Percentiles rank a stretch among this genome's conserved stretches.
Evolutionary conservation across 2,329 filamentous ascomycete species (phyloP).

Genomic region (Fonsecaea nubica): DNA sequence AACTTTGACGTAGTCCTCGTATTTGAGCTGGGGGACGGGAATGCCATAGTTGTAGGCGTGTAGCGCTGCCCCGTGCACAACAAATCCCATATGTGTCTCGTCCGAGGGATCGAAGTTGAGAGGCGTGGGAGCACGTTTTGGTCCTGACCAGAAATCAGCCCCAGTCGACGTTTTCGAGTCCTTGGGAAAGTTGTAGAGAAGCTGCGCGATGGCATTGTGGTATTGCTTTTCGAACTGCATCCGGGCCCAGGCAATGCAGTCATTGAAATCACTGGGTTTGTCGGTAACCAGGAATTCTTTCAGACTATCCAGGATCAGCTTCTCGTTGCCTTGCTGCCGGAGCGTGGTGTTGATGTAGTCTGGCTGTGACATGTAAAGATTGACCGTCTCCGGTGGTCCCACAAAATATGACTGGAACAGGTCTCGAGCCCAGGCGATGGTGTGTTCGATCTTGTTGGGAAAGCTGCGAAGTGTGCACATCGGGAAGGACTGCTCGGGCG

Average conservation of each 20-base stretch:
- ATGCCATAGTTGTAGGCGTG: slow-evolving; percentile 99
- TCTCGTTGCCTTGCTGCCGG: slow-evolving; percentile 94
- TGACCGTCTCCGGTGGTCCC: slow-evolving; percentile 90
- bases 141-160: slow-evolving; percentile 95
- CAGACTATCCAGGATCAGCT: slow-evolving; percentile 87
- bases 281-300: slow-evolving; percentile 90
- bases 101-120: slow-evolving; percentile 87
- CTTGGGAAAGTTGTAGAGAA: slow-evolving; percentile 96
- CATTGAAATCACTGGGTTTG: slow-evolving; percentile 89
- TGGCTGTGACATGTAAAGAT: slow-evolving; percentile 88
- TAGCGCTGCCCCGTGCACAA: slow-evolving; percentile 86
- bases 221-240: slow-evolving; percentile 95
- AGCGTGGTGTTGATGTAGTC: slow-evolving; percentile 86
- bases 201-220: slow-evolving; percentile 93
- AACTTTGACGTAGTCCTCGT: slow-evolving; percentile 76
- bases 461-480: slow-evolving; percentile 98
- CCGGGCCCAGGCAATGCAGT: slow-evolving; percentile 95
- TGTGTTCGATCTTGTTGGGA: slow-evolving; percentile 98
- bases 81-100: slow-evolving; percentile 83
- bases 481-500: slow-evolving; percentile 96
- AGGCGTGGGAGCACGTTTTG: slow-evolving; percentile 92
- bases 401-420: slow-evolving; percentile 94
- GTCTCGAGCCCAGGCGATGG: slow-evolving; percentile 96
- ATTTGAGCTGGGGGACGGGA: slow-evolving; percentile 76
- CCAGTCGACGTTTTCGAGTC: slow-evolving; percentile 87